A percentile compares a stretch with the other conserved stretches of the same genome.
Conservation (phyloP, 176 grass and related monocot species). For the Oryza glaberrima region DNA sequence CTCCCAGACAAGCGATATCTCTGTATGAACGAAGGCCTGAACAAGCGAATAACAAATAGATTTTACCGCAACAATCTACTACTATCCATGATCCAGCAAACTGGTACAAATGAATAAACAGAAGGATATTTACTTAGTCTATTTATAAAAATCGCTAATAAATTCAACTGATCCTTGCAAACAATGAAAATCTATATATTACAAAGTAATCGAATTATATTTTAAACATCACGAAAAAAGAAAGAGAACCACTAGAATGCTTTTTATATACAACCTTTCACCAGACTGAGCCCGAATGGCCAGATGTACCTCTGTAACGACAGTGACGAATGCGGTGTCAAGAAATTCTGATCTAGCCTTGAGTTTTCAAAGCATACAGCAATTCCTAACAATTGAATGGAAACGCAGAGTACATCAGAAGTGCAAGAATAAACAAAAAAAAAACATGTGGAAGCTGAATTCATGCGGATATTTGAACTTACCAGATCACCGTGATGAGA, state of each 20-base stretch:
- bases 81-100: constrained; percentile 16
- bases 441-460: constrained; percentile 5
- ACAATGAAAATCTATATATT: constrained; percentile 37
- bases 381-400: constrained; percentile 43
- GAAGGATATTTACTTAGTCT: constrained; percentile 8
- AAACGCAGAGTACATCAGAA: neutral
- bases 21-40: no score
- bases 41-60: no score
- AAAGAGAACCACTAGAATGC: constrained; percentile 19
- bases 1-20: no score
- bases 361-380: constrained; percentile 55
- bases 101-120: constrained; percentile 10
- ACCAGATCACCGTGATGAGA: constrained; percentile 50
- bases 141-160: neutral
- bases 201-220: constrained; percentile 28
- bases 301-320: neutral
- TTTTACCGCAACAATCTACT: neutral
- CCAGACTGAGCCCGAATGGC: neutral
- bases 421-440: constrained; percentile 22
- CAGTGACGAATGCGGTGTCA: neutral
- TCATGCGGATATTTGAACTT: constrained; percentile 28
- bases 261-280: constrained; percentile 36
- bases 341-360: constrained; percentile 41
- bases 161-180: neutral
- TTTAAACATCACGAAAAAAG: constrained; percentile 7